These are phyloP conservation scores for Leishmania lainsoni DNA, from an alignment of 208 protist species.

Conservation along the genomic window DNA sequence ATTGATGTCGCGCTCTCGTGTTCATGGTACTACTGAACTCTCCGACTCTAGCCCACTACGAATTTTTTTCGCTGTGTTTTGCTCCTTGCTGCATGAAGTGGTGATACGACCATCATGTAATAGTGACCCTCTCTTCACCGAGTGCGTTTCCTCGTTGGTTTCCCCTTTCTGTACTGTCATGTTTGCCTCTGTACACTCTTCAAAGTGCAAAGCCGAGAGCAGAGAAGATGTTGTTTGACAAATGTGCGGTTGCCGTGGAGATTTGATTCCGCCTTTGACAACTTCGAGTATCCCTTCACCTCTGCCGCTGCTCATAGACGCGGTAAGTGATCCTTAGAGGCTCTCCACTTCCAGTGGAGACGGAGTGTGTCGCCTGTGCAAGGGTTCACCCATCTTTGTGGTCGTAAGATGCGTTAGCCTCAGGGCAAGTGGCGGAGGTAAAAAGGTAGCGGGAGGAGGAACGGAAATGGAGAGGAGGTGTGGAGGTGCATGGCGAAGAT, in stretches of 20 bases:
- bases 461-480: background rate
- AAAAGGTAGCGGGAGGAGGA: background rate
- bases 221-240: background rate
- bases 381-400: background rate
- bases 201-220: background rate
- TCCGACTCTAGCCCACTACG: background rate
- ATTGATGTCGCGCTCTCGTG: background rate
- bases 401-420: background rate
- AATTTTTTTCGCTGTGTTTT: constrained; percentile 2
- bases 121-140: background rate
- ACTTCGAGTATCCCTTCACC: background rate
- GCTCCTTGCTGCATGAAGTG: background rate
- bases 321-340: background rate
- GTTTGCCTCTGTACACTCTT: background rate
- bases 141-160: background rate
- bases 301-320: background rate
- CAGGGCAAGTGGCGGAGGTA: background rate
- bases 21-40: background rate
- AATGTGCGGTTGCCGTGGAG: background rate
- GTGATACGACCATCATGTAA: background rate
- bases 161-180: background rate
- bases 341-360: background rate
- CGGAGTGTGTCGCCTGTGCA: background rate
- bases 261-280: background rate
- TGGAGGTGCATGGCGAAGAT: background rate